Percentiles rank a stretch among this genome's conserved stretches.
Conservation (phyloP, 2,329 filamentous ascomycete species). For the Daldinia sp. region DNA sequence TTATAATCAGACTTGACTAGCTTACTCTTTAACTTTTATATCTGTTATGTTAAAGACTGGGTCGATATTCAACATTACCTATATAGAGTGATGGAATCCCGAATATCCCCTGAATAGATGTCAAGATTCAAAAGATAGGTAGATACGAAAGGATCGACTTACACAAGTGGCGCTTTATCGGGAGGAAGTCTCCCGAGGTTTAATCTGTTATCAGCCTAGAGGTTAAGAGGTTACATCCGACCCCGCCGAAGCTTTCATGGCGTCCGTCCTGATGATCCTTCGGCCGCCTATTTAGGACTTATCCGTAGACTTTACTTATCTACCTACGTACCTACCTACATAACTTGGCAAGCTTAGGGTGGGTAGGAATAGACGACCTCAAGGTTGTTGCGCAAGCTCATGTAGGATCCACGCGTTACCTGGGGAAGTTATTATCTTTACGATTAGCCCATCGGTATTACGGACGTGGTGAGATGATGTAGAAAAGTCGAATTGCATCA, state of each 20-base stretch:
- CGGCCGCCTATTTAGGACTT: not conserved
- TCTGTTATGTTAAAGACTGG: no score
- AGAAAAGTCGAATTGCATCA: not conserved
- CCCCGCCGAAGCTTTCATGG: slow-evolving; percentile 28
- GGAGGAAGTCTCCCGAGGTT: slow-evolving; percentile 21
- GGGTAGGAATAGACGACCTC: not conserved
- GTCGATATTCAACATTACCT: no score
- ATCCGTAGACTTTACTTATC: not conserved
- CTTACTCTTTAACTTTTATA: no score
- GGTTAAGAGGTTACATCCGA: slow-evolving; percentile 29
- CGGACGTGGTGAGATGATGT: not conserved
- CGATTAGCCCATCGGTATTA: not conserved
- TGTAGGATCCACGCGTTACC: not conserved
- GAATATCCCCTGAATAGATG: no score
- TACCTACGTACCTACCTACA: not conserved
- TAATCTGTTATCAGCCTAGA: slow-evolving; percentile 30
- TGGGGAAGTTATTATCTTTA: not conserved
- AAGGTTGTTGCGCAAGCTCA: not conserved
- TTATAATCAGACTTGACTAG: no score
- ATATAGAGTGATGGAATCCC: no score
- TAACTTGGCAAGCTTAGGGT: not conserved
- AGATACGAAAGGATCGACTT: not conserved
- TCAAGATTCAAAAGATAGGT: not conserved
- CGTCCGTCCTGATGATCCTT: not conserved
- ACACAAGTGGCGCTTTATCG: not conserved